Evolutionary conservation across 257 asterid species (phyloP).

Genomic region (Asclepias syriaca): DNA sequence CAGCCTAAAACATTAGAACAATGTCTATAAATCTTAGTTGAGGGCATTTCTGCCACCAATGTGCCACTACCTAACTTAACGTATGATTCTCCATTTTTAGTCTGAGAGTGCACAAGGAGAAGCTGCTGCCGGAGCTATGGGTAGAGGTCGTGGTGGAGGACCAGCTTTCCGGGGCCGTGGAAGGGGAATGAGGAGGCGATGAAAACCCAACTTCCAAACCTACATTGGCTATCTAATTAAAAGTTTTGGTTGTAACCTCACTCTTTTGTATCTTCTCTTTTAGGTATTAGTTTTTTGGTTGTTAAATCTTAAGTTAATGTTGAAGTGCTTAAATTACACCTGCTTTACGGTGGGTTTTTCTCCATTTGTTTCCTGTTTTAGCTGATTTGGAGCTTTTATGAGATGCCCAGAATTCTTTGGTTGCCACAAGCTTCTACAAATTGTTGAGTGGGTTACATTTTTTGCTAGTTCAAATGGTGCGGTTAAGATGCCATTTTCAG

Average conservation of each 20-base stretch:
- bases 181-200: conserved; percentile 90
- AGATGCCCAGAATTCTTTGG: background rate
- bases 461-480: background rate
- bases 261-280: background rate
- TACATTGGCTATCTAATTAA: conserved; percentile 8
- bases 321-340: background rate
- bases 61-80: background rate
- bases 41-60: background rate
- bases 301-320: background rate
- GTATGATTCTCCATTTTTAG: conserved; percentile 29
- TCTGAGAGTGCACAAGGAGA: conserved; percentile 99
- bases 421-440: background rate
- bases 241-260: conserved; percentile 14
- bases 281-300: background rate
- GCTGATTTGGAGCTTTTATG: background rate
- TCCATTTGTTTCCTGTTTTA: background rate
- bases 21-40: too few species aligned
- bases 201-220: background rate
- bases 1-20: background rate
- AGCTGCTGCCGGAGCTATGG: conserved; percentile 84
- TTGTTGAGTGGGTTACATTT: background rate
- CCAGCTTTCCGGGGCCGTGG: conserved; percentile 62
- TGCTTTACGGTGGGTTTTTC: background rate
- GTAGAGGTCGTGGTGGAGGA: conserved; percentile 71
- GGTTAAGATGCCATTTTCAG: too few species aligned